Percentiles rank a stretch among this genome's conserved stretches.
These are phyloP conservation scores for Cucurbita moschata DNA, from an alignment of 306 rosid genomes.

Conservation along the genomic window DNA sequence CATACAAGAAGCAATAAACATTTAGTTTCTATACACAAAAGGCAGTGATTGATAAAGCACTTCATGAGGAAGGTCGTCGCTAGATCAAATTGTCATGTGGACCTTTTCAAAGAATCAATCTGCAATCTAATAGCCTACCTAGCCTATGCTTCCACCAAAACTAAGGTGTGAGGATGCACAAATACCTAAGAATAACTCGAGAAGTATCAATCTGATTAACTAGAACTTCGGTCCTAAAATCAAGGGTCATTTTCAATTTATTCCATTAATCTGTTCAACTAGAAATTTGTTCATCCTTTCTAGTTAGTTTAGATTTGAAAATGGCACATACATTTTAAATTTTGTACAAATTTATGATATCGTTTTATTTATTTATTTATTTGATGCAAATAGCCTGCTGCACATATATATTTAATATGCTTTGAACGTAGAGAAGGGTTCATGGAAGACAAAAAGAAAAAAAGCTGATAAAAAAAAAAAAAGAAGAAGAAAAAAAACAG, in stretches of 20 bases:
- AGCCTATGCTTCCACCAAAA: background rate
- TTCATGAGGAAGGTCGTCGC: background rate
- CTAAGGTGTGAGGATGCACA: background rate
- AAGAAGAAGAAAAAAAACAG: background rate
- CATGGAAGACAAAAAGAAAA: background rate
- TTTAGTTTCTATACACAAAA: too few relatives aligned
- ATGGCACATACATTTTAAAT: background rate
- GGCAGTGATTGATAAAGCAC: background rate
- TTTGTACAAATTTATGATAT: background rate
- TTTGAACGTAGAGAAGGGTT: background rate
- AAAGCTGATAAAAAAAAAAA: conserved; percentile 12
- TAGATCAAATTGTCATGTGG: background rate
- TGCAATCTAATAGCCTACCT: background rate
- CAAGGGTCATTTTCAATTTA: background rate
- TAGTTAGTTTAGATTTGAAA: background rate
- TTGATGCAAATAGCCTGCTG: background rate
- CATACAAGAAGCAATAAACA: too few relatives aligned
- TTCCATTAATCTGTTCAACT: too few relatives aligned
- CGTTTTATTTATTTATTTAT: background rate
- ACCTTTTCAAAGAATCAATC: background rate
- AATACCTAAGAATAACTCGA: background rate
- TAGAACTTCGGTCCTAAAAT: background rate
- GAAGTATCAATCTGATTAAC: background rate
- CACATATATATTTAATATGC: background rate
- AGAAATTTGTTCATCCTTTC: background rate